A percentile compares a stretch with the other conserved stretches of the same genome.
phyloP scores from a whole-genome alignment of 192 early-diverging fungal species.

The Rhizophagus clarus region DNA sequence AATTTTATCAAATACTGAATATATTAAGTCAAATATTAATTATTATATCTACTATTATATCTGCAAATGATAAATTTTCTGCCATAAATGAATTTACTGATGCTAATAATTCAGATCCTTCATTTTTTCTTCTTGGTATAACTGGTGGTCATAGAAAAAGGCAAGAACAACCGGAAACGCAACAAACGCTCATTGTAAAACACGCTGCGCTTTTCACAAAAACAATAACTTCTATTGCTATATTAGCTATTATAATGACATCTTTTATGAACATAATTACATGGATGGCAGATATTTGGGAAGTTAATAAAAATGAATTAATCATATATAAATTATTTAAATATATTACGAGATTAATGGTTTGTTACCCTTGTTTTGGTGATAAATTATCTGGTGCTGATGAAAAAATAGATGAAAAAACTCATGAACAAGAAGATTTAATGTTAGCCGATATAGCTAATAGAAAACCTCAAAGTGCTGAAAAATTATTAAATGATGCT shows the following conservation, averaged over 20 bases:
- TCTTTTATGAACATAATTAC: constrained; percentile 20
- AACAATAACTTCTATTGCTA: constrained; percentile 4
- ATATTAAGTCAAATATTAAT: constrained; percentile 20
- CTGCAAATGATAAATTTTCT: neutral
- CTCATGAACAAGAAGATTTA: neutral
- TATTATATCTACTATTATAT: neutral
- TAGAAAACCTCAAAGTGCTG: neutral
- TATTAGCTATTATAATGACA: constrained; percentile 24
- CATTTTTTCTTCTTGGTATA: neutral
- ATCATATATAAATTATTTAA: constrained; percentile 24
- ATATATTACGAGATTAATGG: constrained; percentile 11
- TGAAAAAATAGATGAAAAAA: neutral
- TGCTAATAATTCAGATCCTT: neutral
- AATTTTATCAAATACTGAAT: neutral
- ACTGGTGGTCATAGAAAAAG: neutral
- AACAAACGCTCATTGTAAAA: neutral
- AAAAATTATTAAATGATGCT: neutral
- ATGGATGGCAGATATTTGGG: constrained; percentile 22
- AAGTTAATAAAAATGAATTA: constrained; percentile 5
- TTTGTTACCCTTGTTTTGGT: constrained; percentile 28
- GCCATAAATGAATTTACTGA: neutral
- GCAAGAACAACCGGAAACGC: neutral
- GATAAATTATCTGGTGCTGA: constrained; percentile 1
- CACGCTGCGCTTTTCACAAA: constrained; percentile 17
- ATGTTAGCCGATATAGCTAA: too few species aligned